Base-by-base conservation (phyloP, 345 rosid genomes). In the Raphanus raphanistrum region DNA sequence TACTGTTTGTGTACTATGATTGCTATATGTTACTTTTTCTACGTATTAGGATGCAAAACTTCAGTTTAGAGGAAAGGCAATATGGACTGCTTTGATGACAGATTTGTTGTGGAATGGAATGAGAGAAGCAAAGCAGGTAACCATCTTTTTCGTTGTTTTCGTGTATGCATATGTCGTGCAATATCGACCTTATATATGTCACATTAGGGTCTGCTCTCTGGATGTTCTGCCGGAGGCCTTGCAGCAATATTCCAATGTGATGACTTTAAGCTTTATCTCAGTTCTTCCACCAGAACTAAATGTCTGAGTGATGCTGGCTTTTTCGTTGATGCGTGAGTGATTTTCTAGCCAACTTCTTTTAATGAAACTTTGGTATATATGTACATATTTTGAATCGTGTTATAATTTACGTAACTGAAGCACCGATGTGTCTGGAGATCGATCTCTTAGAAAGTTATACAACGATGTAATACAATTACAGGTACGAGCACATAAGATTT, bases 261-360 rank as follows among this genome's bases (percentile, higher is more conserved):
- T 59, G 90, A 90, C 79, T 95, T 95, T 43, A 83, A 92, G 66
- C 72, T 74, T 80, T 48, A 90, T 73, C 89, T 91, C 70, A 80
- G 86, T 11, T 29, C 76, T 69, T 79, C 67, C 57, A 89, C 84
- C 1, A 87, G 63, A 85, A 97, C 92, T 17, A 95, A 95, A 84
- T 95, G 99, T 86, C 79, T 95, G 66, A 92, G 97, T 84, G 99
- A 95, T 77, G 99, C 92, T 7, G 99, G 99, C 70, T 76, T 92
- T 63, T 95, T 95, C 80, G 93, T 95, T 16, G 99, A 95, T 5
- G 81, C 87, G 99, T 92, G 82, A 85, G 88, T 80, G 68, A 26
- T 48, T 17, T 69, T 25, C 55, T n/a, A 50, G 55, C 55, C 52
- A 35, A 5, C 48, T 69, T 76, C 9, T n/a, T 50, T 50, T 50